Conservation (phyloP, 345 rosid genomes). For the Draba incana region DNA sequence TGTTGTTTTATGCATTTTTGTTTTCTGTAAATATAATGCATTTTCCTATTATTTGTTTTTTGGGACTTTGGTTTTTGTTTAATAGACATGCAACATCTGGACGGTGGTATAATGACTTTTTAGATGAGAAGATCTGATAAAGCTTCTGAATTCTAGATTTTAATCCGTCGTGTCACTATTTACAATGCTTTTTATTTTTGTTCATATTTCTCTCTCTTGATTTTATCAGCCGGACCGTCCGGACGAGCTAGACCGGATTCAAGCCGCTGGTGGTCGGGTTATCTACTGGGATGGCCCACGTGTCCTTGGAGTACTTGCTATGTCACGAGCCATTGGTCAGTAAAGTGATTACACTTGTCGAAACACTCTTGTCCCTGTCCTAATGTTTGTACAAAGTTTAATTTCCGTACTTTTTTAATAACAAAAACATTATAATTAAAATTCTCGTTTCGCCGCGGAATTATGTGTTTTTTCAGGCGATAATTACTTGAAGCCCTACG, state of each 20-base stretch:
- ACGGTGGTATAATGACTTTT: conserved; percentile 28
- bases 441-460: conserved; percentile 22
- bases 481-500: conserved; percentile 86
- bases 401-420: conserved; percentile 7
- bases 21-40: neutral
- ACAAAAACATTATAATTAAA: neutral
- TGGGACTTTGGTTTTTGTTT: neutral
- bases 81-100: conserved; percentile 40
- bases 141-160: conserved; percentile 30
- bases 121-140: conserved; percentile 33
- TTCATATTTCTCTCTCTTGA: conserved; percentile 1
- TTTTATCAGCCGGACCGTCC: conserved; percentile 84
- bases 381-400: conserved; percentile 8
- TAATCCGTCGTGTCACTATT: conserved; percentile 35
- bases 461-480: conserved; percentile 52
- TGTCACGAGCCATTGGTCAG: conserved; percentile 93
- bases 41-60: neutral
- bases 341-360: conserved; percentile 35
- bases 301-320: conserved; percentile 86
- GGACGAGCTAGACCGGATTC: conserved; percentile 79
- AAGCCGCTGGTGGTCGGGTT: conserved; percentile 84
- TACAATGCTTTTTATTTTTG: conserved; percentile 17
- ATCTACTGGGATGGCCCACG: conserved; percentile 91
- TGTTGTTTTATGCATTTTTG: conserved; percentile 3
- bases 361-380: conserved; percentile 29